These are phyloP conservation scores for Camellia granthamiana DNA, from an alignment of 148 eudicot genomes.

Conservation along the genomic window DNA sequence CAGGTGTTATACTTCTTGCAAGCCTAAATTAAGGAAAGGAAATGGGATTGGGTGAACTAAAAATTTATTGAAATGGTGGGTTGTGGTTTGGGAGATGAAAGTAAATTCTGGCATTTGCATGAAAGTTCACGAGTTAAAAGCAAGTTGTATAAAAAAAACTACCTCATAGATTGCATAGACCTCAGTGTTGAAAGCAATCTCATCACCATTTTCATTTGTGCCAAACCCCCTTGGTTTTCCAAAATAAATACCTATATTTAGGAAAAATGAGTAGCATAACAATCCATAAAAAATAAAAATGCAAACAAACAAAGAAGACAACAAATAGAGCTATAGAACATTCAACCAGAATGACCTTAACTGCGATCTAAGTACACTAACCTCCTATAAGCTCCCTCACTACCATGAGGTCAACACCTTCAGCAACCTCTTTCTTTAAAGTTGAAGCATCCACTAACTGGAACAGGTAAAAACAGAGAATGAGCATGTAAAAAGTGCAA, in stretches of 20 bases:
- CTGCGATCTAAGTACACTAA: slow-evolving; percentile 24
- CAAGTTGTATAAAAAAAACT: slow-evolving; percentile 15
- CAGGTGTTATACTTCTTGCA: too few species aligned
- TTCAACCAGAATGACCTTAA: not conserved
- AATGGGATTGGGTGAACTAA: too few species aligned
- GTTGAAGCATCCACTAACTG: slow-evolving; percentile 92
- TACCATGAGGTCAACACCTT: slow-evolving; percentile 97
- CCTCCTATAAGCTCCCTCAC: slow-evolving; percentile 98
- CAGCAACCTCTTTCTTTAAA: slow-evolving; percentile 90
- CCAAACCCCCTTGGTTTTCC: slow-evolving; percentile 94
- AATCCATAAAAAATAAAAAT: not conserved
- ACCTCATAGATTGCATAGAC: slow-evolving; percentile 87
- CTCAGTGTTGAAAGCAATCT: slow-evolving; percentile 90
- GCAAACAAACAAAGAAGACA: not conserved
- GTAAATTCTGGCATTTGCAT: not conserved
- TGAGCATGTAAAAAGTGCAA: not conserved
- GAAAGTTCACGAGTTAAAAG: not conserved
- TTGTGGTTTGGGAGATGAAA: not conserved
- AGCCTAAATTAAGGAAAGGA: too few species aligned
- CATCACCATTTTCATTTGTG: slow-evolving; percentile 76
- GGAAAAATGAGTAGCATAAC: slow-evolving; percentile 7
- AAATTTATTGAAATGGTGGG: too few species aligned
- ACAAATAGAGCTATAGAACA: not conserved
- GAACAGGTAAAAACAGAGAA: slow-evolving; percentile 7
- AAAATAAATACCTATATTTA: slow-evolving; percentile 76